Evolutionary conservation across 768 basidiomycete genomes (phyloP).

Genomic region (Phylloporus scabripes): DNA sequence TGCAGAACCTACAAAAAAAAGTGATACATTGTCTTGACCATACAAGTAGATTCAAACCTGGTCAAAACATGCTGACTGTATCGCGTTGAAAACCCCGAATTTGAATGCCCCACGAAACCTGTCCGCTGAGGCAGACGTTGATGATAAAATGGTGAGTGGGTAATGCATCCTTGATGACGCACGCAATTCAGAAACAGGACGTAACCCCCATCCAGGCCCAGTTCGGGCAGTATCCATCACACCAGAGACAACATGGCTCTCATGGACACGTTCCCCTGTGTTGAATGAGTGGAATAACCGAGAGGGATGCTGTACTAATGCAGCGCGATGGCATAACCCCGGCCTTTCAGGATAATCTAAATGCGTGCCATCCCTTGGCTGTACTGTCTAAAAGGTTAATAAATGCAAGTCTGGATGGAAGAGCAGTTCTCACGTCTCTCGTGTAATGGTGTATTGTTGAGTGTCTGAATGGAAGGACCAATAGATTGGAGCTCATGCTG

Average conservation of each 20-base stretch:
- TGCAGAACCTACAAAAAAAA: conserved; percentile 44
- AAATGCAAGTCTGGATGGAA: neutral
- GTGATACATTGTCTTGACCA: neutral
- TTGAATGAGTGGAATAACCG: neutral
- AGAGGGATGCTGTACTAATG: neutral
- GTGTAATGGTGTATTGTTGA: neutral
- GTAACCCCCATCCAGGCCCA: conserved; percentile 46
- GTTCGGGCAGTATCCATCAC: conserved; percentile 29
- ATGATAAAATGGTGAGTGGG: conserved; percentile 2
- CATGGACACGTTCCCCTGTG: neutral
- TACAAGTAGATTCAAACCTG: conserved; percentile 38
- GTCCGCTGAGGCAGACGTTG: conserved; percentile 51
- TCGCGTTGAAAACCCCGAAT: conserved; percentile 86
- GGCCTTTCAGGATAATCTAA: neutral
- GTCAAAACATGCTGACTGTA: conserved; percentile 82
- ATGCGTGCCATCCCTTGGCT: neutral
- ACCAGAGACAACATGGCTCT: neutral
- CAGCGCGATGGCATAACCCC: neutral
- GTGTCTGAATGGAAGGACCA: neutral
- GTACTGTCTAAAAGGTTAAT: conserved; percentile 7
- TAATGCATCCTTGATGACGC: conserved; percentile 13
- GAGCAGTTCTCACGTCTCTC: conserved; percentile 3
- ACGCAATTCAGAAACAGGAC: conserved; percentile 73
- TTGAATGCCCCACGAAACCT: conserved; percentile 77
- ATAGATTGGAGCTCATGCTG: neutral